Evolutionary conservation across 2,329 filamentous ascomycete species (phyloP), one percentile per base, ranked within the genome.

Genomic region (Fusarium camptoceras): DNA sequence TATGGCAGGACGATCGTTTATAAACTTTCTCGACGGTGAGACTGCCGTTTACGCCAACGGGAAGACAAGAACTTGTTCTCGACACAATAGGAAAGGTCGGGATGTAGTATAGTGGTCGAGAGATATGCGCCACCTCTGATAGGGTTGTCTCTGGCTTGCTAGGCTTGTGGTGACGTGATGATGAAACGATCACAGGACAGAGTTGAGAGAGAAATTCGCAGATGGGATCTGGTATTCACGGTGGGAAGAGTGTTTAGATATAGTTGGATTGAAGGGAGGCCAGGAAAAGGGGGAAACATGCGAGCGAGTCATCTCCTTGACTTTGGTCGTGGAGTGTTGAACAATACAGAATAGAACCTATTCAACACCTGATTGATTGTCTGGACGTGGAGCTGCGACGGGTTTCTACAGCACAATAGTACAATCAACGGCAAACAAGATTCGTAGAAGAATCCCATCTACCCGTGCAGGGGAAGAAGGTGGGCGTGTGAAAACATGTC

Each of bases 111-210:
- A 39, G 55, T 71, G 60, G 54, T 59, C 64, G 60, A 73, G 59
- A 73, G 70, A 47, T 73, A 55, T 72, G 57, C 70, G 70, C 70
- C 70, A 72, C 70, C 30, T 50, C 50, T 39, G 49, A 47, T 37
- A 55, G 53, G 48, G 51, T 64, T 59, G 62, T 59, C 42, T 47
- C 34, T 66, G 62, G 30, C 49, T 60, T 49, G 47, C 30, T 43
- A 49, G 28, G 58, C 39, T 41, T 50, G 49, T 31, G 54, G 43
- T 51, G 54, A 59, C 49, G 56, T 46, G 57, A 61, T 46, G 41
- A 51, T 37, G 43, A 55, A 43, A 51, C n/a, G 58, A 57, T 48
- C 34, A 27, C 44, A 55, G 24, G 53, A 56, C 62, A 43, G 43
- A 66, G 60, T 48, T 69, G 55, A 30, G 15, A 55, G 44, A 46